Evolutionary conservation across 441 rosid species (phyloP).

Genomic region (Mallotus japonicus): DNA sequence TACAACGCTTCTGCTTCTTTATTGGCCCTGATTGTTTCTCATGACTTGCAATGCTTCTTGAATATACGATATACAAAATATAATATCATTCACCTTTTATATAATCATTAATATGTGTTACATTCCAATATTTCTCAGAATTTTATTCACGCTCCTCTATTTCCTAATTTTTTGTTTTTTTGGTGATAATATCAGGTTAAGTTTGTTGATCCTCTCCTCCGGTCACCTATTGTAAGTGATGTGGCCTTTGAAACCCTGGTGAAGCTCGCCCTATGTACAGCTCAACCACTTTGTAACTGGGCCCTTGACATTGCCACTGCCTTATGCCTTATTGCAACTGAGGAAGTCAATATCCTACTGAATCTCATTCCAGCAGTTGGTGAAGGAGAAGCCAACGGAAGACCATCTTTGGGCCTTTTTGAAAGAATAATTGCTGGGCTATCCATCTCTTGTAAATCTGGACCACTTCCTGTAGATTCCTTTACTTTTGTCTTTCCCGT

Average conservation of each 20-base stretch:
- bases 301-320: constrained; percentile 97
- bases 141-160: background rate
- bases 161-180: background rate
- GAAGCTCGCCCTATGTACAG: constrained; percentile 85
- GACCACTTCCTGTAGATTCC: constrained; percentile 95
- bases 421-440: constrained; percentile 77
- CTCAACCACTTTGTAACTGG: constrained; percentile 88
- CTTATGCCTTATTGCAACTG: constrained; percentile 67
- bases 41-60: background rate
- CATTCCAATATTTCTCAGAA: background rate
- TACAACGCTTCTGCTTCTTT: background rate
- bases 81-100: background rate
- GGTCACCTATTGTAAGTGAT: constrained; percentile 77
- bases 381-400: constrained; percentile 53
- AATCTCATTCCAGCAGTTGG: constrained; percentile 49
- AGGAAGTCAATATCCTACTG: constrained; percentile 52
- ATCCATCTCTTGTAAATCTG: constrained; percentile 78
- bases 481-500: constrained; percentile 95
- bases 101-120: background rate
- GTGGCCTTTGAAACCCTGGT: constrained; percentile 83
- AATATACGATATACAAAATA: background rate
- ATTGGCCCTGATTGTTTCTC: background rate
- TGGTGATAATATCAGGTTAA: constrained; percentile 50
- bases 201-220: constrained; percentile 85
- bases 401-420: constrained; percentile 63